Percentiles rank a stretch among this genome's conserved stretches.
Conservation (phyloP, 306 rosid species). For the Casuarina equisetifolia region DNA sequence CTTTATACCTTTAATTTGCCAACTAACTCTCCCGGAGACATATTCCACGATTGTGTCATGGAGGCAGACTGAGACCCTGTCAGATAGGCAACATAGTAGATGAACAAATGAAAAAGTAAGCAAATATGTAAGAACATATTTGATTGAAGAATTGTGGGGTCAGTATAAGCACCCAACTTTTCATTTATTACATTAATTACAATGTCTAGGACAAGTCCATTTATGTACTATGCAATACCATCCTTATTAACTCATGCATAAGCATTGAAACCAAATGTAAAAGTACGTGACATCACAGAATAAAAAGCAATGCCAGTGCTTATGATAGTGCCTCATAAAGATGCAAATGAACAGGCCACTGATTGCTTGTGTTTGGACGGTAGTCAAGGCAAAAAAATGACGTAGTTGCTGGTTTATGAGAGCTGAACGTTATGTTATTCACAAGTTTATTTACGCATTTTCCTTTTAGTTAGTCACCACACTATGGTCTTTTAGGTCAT, state of each 20-base stretch:
- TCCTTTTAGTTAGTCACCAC: too few species aligned
- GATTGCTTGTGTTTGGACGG: too few species aligned
- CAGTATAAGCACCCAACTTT: constrained; percentile 12
- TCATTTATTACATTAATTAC: background rate
- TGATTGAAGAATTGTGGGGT: background rate
- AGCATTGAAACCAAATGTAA: background rate
- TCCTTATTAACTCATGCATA: constrained; percentile 5
- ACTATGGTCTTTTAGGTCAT: too few species aligned
- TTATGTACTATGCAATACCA: background rate
- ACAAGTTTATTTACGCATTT: too few species aligned
- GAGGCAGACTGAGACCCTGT: constrained; percentile 37
- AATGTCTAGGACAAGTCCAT: constrained; percentile 15
- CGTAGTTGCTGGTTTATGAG: too few species aligned
- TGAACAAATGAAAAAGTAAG: constrained; percentile 11
- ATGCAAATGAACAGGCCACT: background rate
- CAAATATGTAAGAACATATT: background rate
- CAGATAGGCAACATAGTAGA: constrained; percentile 19
- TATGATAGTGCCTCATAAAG: background rate
- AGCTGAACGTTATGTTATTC: too few species aligned
- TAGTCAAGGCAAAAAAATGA: too few species aligned
- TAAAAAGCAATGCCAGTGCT: constrained; percentile 6
- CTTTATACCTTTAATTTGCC: constrained; percentile 62
- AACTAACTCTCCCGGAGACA: constrained; percentile 44
- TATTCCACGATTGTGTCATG: constrained; percentile 37
- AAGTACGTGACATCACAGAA: background rate